Conservation (phyloP, 1,284 basidiomycete genomes). For the Marasmius sp. region DNA sequence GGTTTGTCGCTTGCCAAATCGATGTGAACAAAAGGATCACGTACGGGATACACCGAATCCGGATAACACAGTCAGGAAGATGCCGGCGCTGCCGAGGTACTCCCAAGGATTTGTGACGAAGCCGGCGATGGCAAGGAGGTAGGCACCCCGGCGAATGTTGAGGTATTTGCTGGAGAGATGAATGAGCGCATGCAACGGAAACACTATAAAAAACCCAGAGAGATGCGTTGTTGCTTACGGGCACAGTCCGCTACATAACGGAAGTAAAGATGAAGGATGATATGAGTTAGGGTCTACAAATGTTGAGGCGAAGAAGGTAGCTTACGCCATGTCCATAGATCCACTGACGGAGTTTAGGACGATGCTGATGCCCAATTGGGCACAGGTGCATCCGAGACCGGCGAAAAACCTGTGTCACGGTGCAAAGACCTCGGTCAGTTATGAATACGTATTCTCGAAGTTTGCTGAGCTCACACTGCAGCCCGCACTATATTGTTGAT, state of each 20-base stretch:
- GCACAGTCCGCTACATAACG: too few relatives aligned
- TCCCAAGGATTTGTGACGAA: constrained; percentile 18
- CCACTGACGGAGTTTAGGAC: constrained; percentile 21
- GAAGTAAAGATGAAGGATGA: too few relatives aligned
- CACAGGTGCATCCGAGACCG: constrained; percentile 20
- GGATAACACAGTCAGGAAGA: constrained; percentile 18
- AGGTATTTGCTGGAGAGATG: constrained; percentile 10
- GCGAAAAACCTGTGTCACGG: constrained; percentile 17
- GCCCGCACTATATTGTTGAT: background rate
- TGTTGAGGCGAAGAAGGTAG: background rate
- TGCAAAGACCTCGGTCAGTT: background rate
- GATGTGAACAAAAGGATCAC: background rate
- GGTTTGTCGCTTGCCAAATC: background rate
- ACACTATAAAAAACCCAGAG: too few relatives aligned
- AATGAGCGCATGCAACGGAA: background rate
- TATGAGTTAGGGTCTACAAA: too few relatives aligned
- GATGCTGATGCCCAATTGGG: constrained; percentile 22
- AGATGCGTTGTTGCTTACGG: too few relatives aligned
- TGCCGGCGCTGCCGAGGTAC: constrained; percentile 17
- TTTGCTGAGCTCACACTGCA: background rate
- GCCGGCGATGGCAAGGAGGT: constrained; percentile 15
- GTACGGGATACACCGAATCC: constrained; percentile 18
- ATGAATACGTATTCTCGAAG: background rate
- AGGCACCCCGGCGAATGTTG: constrained; percentile 18
- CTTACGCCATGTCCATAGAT: constrained; percentile 19